Evolutionary conservation across 352 stramenopile genomes (phyloP), one percentile per base, ranked within the genome.

Genomic region (Blastocystis sp.): DNA sequence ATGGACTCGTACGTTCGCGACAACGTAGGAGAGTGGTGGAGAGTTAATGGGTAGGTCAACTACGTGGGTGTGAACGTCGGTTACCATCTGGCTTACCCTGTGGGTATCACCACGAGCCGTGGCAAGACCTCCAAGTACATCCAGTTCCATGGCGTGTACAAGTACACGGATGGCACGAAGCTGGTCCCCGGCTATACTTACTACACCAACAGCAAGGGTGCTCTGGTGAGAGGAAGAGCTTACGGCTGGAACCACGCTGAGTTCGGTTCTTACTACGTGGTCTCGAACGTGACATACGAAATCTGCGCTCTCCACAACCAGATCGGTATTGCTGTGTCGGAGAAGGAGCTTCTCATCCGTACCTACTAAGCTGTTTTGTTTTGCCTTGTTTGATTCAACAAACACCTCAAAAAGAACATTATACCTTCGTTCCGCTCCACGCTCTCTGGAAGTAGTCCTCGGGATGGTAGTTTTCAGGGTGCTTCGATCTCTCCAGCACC

Each of bases 401-500:
- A 64, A 64, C 29, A 64, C 16, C n/a, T 29, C 29, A 36, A 64
- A 64, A n/a, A 21, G 16, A 29, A 32, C 9, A 16, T 59, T 24
- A 59, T 7, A 59, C 16, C 29, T 76, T 36, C 46, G 18, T 61
- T 40, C 75, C 75, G 38, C 51, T 49, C 75, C 75, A 85, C 49
- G 75, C 72, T 61, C 34, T 76, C 63, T 87, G 78, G 78, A 86
- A 87, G 78, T 87, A 86, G 24, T 86, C 29, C n/a, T 86, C 63
- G 42, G 48, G n/a, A n/a, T 84, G 36, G 34, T 46, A 87, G 48
- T 48, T 54, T 14, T 54, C 78, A 29, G 27, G 6, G 18, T 87
- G 4, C 64, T 97, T 94, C 88, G 98, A 97, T 72, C 96, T 93
- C 88, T 98, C 93, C 81, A 97, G 94, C 81, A 99, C 92, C 89